Evolutionary conservation across 805 yeast genomes (phyloP).

Genomic region (Saturnispora bothae): DNA sequence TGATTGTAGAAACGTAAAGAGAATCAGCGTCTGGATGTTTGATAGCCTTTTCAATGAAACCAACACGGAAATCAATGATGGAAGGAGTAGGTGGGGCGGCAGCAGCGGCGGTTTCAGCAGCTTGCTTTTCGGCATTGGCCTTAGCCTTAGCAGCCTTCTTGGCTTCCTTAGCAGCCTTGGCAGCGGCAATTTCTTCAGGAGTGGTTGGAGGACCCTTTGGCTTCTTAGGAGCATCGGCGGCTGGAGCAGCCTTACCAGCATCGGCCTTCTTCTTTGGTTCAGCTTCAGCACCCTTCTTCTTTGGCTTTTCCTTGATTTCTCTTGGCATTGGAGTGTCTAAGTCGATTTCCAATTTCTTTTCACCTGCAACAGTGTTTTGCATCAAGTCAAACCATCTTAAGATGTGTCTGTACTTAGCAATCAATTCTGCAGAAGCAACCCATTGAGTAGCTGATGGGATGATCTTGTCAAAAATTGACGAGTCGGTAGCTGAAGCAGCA

Average conservation of each 20-base stretch:
- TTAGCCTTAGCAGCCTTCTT: conserved; percentile 39
- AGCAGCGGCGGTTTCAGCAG: conserved; percentile 44
- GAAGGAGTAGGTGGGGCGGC: conserved; percentile 70
- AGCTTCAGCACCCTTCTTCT: conserved; percentile 22
- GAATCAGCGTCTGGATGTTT: conserved; percentile 98
- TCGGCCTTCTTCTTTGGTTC: conserved; percentile 9
- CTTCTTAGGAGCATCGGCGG: conserved; percentile 10
- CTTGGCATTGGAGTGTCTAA: conserved; percentile 57
- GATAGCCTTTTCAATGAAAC: conserved; percentile 91
- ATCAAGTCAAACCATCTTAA: conserved; percentile 88
- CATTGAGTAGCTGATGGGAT: conserved; percentile 50
- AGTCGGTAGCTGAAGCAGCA: conserved; percentile 60
- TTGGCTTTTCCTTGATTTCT: conserved; percentile 30
- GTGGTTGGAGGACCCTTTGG: conserved; percentile 20
- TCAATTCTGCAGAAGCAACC: conserved; percentile 38
- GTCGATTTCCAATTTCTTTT: conserved; percentile 44
- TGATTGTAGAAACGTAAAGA: conserved; percentile 90
- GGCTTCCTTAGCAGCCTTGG: conserved; percentile 30
- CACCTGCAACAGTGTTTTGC: conserved; percentile 45
- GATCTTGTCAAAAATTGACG: conserved; percentile 54
- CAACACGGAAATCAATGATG: conserved; percentile 86
- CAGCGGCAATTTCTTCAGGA: conserved; percentile 24
- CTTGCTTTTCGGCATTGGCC: conserved; percentile 44
- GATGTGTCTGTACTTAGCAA: conserved; percentile 67
- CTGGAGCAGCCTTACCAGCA: conserved; percentile 10